phyloP scores from a whole-genome alignment of 2,329 filamentous ascomycete genomes.

The Botrytis byssoidea region DNA sequence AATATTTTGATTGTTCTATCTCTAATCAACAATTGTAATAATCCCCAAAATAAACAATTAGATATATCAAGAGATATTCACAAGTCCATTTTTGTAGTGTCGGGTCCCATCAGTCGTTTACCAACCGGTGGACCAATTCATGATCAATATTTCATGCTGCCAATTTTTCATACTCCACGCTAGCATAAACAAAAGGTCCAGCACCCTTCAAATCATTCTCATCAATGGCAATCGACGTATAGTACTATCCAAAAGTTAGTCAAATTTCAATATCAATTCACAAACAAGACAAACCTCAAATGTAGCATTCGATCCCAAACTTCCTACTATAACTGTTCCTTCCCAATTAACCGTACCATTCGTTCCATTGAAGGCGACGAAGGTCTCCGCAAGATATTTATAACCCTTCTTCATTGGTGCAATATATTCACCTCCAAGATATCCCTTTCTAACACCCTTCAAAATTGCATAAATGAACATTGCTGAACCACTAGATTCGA shows the following conservation, averaged over 20 bases:
- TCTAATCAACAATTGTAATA: too few relatives aligned
- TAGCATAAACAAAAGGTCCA: conserved; percentile 33
- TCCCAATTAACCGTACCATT: conserved; percentile 30
- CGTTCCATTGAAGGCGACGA: conserved; percentile 22
- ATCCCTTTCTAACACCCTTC: conserved; percentile 14
- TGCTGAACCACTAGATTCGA: conserved; percentile 7
- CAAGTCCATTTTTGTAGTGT: too few relatives aligned
- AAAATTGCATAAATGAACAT: conserved; percentile 18
- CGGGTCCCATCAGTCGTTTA: too few relatives aligned
- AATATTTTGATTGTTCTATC: too few relatives aligned
- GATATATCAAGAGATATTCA: too few relatives aligned
- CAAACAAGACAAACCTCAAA: conserved; percentile 28
- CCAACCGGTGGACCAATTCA: too few relatives aligned
- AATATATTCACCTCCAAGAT: conserved; percentile 21
- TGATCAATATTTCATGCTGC: background rate
- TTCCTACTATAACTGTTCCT: conserved; percentile 31
- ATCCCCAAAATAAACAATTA: too few relatives aligned
- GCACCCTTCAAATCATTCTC: conserved; percentile 33
- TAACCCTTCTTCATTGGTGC: conserved; percentile 28
- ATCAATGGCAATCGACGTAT: conserved; percentile 25
- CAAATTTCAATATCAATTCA: background rate
- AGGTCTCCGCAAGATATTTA: conserved; percentile 28
- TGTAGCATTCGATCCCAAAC: conserved; percentile 28
- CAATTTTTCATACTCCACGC: conserved; percentile 29
- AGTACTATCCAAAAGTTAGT: conserved; percentile 27